These are phyloP conservation scores for Botrytis paeoniae DNA, from an alignment of 2,329 filamentous ascomycete species.

Conservation along the genomic window DNA sequence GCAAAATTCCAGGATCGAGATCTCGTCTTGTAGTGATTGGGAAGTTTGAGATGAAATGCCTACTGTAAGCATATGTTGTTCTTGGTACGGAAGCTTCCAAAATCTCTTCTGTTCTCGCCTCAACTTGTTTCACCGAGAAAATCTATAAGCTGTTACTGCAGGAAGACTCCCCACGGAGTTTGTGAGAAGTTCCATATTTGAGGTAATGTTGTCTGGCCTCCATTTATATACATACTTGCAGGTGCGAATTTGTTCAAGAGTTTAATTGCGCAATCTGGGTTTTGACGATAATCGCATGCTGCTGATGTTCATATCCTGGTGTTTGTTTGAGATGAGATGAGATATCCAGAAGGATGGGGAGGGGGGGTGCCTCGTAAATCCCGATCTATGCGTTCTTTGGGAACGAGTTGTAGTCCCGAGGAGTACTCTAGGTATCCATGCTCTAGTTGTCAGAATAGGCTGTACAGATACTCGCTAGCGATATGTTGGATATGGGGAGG, in stretches of 20 bases:
- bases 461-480: neutral
- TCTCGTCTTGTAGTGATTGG: neutral
- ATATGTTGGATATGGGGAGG: neutral
- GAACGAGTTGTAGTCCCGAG: neutral
- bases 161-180: neutral
- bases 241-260: neutral
- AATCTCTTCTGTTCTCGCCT: neutral
- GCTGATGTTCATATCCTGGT: neutral
- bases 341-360: neutral
- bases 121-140: neutral
- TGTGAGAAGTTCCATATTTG: neutral
- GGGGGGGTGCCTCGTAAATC: too few relatives aligned
- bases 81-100: neutral
- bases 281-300: too few relatives aligned
- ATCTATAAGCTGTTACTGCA: neutral
- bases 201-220: neutral
- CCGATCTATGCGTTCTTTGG: neutral
- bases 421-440: neutral
- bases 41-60: neutral
- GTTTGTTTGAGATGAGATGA: neutral
- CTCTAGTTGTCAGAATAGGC: neutral
- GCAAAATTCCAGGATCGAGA: neutral
- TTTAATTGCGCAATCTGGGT: neutral
- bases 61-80: neutral
- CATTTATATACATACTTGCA: neutral